Conservation (phyloP, 495 filamentous ascomycete species). For the Neurospora sp. region DNA sequence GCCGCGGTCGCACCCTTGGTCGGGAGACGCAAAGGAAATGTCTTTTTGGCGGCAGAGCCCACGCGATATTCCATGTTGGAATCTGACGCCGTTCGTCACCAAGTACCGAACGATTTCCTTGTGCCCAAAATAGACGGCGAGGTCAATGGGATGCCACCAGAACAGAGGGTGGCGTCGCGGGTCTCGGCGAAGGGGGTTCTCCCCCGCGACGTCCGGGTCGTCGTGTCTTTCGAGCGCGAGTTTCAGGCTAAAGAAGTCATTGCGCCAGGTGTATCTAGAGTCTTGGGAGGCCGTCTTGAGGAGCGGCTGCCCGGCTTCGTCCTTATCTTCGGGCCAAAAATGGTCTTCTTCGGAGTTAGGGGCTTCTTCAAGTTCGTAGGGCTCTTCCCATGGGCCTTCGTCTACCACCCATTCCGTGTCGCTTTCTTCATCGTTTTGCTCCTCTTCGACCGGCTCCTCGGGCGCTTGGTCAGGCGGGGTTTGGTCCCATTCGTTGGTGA, state of each 20-base stretch:
- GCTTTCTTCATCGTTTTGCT: neutral
- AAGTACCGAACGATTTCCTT: neutral
- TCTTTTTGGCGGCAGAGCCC: neutral
- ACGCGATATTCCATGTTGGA: neutral
- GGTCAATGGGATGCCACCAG: conserved; percentile 2
- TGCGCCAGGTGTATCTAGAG: neutral
- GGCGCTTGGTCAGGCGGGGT: neutral
- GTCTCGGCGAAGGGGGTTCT: neutral
- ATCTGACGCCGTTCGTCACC: neutral
- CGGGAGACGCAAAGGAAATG: neutral
- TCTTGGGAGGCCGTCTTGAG: neutral
- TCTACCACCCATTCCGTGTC: neutral
- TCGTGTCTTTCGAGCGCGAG: neutral
- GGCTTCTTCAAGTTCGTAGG: neutral
- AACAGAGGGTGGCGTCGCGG: neutral
- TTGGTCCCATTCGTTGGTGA: neutral
- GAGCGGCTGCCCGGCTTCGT: neutral
- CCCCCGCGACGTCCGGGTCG: neutral
- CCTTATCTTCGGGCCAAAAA: neutral
- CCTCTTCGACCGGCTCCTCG: neutral
- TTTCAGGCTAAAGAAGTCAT: neutral
- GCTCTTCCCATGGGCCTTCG: neutral
- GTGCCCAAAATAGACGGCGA: neutral
- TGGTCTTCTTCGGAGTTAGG: neutral
- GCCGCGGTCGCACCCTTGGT: neutral